Base-by-base conservation (phyloP, 1,139 yeast species). In the Wickerhamiella pararugosa region DNA sequence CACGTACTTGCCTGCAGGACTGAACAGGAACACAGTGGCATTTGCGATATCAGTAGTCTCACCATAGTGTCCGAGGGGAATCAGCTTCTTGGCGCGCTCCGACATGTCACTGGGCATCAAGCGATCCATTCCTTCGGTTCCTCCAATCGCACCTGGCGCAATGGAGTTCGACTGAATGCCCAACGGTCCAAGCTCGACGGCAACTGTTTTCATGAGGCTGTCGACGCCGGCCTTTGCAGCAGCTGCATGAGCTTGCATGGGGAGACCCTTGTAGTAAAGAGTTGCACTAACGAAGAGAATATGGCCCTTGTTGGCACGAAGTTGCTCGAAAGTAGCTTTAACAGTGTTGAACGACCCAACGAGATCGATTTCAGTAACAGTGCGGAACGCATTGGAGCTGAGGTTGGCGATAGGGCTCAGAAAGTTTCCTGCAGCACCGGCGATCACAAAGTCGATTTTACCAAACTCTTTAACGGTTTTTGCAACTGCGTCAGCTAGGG, bases 211-310 rank as follows among this genome's bases (percentile, higher is more conserved):
- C 21, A 86, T 76, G 36, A 86, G 64, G 0, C 94, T 92, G 57
- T 87, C 96, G 31, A 86, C 74, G 21, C 94, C 96, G 1, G 95
- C 94, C 63, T 86, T 86, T 5, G 95, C 95, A 0, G 96, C 94
- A 2, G 86, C 80, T 1, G 83, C 94, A 51, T 84, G 96, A 5
- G 73, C 56, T 61, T 86, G 95, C 62, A 79, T 75, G 6, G 94
- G 94, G 36, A 80, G 73, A 15, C 95, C 95, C 52, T 78, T 73
- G 60, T 81, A 82, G 60, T 86, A 95, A 44, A 86, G 66, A 1
- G 95, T 84, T 2, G 96, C 93, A 42, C 86, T 74, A 11, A 86
- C 80, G 53, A 86, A 83, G 7, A 86, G 51, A n/a, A 82, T 68
- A 6, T 57, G 51, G 11, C 96, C 96, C 59, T 74, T 75, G 51